phyloP scores from a whole-genome alignment of 164 flowering plant genomes.

The Saururus chinensis region DNA sequence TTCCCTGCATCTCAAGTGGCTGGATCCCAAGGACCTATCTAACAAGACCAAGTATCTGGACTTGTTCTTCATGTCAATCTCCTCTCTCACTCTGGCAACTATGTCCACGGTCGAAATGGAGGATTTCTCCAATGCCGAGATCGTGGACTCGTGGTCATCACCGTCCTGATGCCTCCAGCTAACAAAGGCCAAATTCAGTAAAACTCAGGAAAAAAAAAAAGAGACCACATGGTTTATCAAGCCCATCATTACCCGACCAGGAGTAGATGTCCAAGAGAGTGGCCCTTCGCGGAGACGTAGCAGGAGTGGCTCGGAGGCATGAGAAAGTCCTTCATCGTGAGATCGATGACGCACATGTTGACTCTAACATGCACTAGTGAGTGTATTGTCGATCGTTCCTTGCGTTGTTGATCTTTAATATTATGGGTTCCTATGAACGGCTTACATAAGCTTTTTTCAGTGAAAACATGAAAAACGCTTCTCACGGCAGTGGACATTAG shows the following conservation, averaged over 20 bases:
- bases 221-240: neutral
- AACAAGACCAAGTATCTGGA: slow-evolving; percentile 24
- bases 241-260: neutral
- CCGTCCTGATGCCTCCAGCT: slow-evolving; percentile 43
- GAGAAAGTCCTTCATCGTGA: too few species aligned
- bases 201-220: neutral
- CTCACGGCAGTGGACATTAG: too few species aligned
- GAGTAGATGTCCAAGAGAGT: neutral
- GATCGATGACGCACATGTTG: too few species aligned
- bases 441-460: too few species aligned
- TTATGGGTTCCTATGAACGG: too few species aligned
- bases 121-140: slow-evolving; percentile 59
- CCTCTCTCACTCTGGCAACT: slow-evolving; percentile 63
- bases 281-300: too few species aligned
- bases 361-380: too few species aligned
- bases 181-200: slow-evolving; percentile 9
- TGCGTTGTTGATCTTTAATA: too few species aligned
- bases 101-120: slow-evolving; percentile 86
- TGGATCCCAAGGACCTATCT: slow-evolving; percentile 20
- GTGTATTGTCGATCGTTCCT: too few species aligned
- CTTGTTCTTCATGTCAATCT: slow-evolving; percentile 66
- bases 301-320: too few species aligned
- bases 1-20: slow-evolving; percentile 22
- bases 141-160: slow-evolving; percentile 48
- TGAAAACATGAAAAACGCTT: too few species aligned